Evolutionary conservation across 305 asterid genomes (phyloP), one percentile per base, ranked within the genome.

Genomic region (Vinca major): DNA sequence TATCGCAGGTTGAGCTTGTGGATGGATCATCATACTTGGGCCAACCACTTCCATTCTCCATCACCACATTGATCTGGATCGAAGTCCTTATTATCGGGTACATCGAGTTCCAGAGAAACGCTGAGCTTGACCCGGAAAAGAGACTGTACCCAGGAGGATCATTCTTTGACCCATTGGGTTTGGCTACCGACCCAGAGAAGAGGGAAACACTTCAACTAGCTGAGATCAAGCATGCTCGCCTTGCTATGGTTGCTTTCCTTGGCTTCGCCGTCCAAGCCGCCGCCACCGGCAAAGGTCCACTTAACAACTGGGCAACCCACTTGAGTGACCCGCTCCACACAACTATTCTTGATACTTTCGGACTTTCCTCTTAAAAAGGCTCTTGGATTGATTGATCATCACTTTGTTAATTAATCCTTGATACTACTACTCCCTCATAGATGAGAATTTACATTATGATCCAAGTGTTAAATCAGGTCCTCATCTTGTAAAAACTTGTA

Each of bases 291-390:
- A 90, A 92, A 81, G 98, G 98, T 54, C 98, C 98, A 58, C 95
- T 92, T 20, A 92, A 90, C 91, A 92, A 92, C 82, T 92, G 98
- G 98, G 98, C 80, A 4, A 92, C 98, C 85, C 98, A 92, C 63
- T 79, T 92, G 93, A 90, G 98, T 67, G 98, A 92, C 84, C 98
- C 98, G 56, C 98, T 91, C 75, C 97, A 91, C 95, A 91, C 97
- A 2, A 91, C 96, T 84, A 89, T 89, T 80, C 75, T 91, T 63
- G 97, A 91, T 80, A 91, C 96, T 77, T 87, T 89, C 19, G 96
- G 95, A 10, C 49, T 84, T 52, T 84, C 73, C 86, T 88, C 89
- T 78, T 87, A 63, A 80, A 50, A 17, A 26, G 33, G 33, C 33
- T 26, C 33, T 26, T 26, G 33, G 7, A 6, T 16, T 1, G 36